Evolutionary conservation across 2,329 filamentous ascomycete species (phyloP).

Genomic region (Calycina marina): DNA sequence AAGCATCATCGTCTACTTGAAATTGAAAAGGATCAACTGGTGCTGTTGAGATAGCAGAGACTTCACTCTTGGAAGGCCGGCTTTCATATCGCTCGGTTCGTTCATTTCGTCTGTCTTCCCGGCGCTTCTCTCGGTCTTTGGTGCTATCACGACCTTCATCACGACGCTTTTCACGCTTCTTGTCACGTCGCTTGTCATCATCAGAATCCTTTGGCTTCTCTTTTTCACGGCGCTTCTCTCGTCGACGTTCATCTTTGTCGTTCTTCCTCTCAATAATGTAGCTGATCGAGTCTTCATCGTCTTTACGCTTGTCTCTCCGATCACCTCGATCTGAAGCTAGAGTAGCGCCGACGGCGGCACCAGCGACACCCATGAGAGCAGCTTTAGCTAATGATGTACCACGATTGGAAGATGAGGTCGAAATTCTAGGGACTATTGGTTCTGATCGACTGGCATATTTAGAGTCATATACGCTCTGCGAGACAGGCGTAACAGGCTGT

Average conservation of each 20-base stretch:
- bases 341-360: conserved; percentile 33
- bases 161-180: conserved; percentile 16
- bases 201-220: conserved; percentile 11
- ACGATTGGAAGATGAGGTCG: conserved; percentile 20
- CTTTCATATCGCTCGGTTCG: conserved; percentile 11
- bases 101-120: conserved; percentile 17
- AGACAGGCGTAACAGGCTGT: conserved; percentile 61
- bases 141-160: conserved; percentile 20
- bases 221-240: conserved; percentile 15
- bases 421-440: conserved; percentile 14
- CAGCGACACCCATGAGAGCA: conserved; percentile 33
- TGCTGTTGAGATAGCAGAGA: conserved; percentile 12
- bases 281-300: conserved; percentile 8
- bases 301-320: conserved; percentile 11
- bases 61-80: conserved; percentile 17
- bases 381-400: conserved; percentile 28
- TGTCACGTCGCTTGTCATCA: conserved; percentile 13
- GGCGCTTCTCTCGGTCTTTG: conserved; percentile 23
- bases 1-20: conserved; percentile 38
- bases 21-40: conserved; percentile 43
- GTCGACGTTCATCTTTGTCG: conserved; percentile 10
- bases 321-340: conserved; percentile 26
- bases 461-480: conserved; percentile 49
- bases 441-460: conserved; percentile 21
- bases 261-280: conserved; percentile 12